Conservation (phyloP, 1,284 basidiomycete species). For the Irpex lacteus region DNA sequence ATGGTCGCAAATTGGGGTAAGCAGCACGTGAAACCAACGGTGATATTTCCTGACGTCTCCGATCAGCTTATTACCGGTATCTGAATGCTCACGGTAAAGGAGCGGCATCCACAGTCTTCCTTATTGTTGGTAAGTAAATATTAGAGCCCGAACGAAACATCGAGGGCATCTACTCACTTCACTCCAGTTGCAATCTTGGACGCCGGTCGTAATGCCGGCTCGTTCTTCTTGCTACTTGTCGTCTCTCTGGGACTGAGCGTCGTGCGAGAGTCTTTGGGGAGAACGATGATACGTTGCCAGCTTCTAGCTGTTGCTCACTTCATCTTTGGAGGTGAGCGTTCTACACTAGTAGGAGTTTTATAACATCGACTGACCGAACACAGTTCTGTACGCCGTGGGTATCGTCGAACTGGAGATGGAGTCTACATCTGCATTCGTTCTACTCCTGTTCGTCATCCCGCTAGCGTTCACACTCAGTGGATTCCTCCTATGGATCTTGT, state of each 20-base stretch:
- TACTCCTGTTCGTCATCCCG: constrained; percentile 88
- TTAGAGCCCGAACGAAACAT: not conserved
- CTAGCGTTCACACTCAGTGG: constrained; percentile 91
- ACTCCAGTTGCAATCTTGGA: constrained; percentile 81
- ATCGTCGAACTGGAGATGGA: constrained; percentile 92
- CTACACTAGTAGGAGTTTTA: too few species aligned
- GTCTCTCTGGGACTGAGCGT: constrained; percentile 88
- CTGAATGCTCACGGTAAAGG: constrained; percentile 86
- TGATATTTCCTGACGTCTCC: not conserved
- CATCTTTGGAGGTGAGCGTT: constrained; percentile 78
- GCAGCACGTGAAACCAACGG: constrained; percentile 14
- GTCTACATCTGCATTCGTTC: constrained; percentile 75
- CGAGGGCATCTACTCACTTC: not conserved
- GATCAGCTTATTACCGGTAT: constrained; percentile 79
- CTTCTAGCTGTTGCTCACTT: constrained; percentile 83
- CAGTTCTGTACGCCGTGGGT: constrained; percentile 88
- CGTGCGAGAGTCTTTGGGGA: constrained; percentile 76
- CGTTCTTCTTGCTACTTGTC: constrained; percentile 93
- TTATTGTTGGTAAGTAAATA: constrained; percentile 69
- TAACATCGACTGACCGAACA: not conserved
- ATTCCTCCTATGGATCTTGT: constrained; percentile 95
- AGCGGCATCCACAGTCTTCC: constrained; percentile 74
- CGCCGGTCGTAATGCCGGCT: constrained; percentile 90
- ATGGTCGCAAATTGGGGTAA: constrained; percentile 88
- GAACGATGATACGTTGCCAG: constrained; percentile 77